phyloP scores from a whole-genome alignment of 257 asterid species.

The Verbascum thapsus region DNA sequence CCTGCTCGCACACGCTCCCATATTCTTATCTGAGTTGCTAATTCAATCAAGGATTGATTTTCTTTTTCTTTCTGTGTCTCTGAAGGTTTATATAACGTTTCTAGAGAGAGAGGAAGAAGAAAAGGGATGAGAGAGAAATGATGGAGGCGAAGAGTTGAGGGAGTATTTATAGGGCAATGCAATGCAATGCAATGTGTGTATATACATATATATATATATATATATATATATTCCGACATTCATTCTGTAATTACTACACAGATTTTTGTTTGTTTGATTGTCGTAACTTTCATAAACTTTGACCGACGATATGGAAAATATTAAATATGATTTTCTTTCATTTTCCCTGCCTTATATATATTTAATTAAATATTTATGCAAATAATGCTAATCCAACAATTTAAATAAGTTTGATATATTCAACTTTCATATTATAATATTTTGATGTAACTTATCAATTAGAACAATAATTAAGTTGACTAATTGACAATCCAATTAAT shows the following conservation, averaged over 20 bases:
- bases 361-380: no score
- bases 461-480: no score
- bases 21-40: not conserved
- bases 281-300: constrained; percentile 7
- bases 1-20: constrained; percentile 76
- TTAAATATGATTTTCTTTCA: not conserved
- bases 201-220: no score
- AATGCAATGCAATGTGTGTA: no score
- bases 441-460: no score
- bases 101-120: constrained; percentile 20
- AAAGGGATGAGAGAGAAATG: constrained; percentile 28
- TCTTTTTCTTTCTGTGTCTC: not conserved
- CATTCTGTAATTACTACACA: constrained; percentile 35
- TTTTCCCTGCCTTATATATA: no score
- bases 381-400: no score
- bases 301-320: constrained; percentile 23
- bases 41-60: not conserved
- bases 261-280: constrained; percentile 18
- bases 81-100: no score
- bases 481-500: no score
- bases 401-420: no score
- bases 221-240: constrained; percentile 49
- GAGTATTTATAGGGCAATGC: constrained; percentile 32
- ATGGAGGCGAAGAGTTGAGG: not conserved
- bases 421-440: no score